These are phyloP conservation scores for Thermothielavioides terrestris DNA, from an alignment of 495 filamentous ascomycete species.

Conservation along the genomic window DNA sequence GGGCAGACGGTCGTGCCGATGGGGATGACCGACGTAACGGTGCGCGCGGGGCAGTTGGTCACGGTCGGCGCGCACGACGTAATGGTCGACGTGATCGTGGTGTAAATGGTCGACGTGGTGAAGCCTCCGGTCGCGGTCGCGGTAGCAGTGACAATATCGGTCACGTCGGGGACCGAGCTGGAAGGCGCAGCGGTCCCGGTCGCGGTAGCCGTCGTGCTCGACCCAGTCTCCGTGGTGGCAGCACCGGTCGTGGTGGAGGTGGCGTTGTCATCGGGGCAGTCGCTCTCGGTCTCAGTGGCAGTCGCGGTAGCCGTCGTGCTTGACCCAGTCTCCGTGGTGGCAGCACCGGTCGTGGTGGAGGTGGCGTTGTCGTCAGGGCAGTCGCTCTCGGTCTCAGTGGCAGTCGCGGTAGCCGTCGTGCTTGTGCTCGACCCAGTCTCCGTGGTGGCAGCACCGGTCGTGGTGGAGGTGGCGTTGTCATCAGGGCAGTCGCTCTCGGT, in stretches of 20 bases:
- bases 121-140: conserved; percentile 14
- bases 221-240: not conserved
- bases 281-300: not conserved
- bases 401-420: not conserved
- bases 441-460: not conserved
- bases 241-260: not conserved
- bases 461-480: not conserved
- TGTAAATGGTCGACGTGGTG: conserved; percentile 53
- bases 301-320: conserved; percentile 1
- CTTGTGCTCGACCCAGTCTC: too few species aligned
- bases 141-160: conserved; percentile 16
- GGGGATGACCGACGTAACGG: conserved; percentile 48
- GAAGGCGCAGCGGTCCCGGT: conserved; percentile 25
- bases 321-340: not conserved
- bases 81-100: conserved; percentile 49
- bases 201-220: not conserved
- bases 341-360: not conserved
- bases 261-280: not conserved
- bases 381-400: conserved; percentile 7
- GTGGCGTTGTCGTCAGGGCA: conserved; percentile 8
- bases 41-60: conserved; percentile 51
- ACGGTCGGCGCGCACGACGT: conserved; percentile 50
- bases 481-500: conserved; percentile 1
- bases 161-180: conserved; percentile 33
- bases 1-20: conserved; percentile 54